Evolutionary conservation across 768 basidiomycete genomes (phyloP).

Genomic region (Boletus pseudo-olivaceus): DNA sequence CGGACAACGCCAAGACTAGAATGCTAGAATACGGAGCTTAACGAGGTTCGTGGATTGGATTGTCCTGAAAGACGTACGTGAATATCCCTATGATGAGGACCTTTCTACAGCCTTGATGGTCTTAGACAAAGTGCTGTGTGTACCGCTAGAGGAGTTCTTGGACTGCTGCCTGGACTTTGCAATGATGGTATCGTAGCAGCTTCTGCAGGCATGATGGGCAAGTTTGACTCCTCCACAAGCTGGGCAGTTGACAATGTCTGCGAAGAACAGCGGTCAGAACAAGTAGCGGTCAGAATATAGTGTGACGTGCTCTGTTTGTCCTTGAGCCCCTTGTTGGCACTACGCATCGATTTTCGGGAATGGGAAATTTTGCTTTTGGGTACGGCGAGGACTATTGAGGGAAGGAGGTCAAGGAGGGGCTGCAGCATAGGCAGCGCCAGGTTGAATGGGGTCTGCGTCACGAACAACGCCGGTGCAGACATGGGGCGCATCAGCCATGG

Average conservation of each 20-base stretch:
- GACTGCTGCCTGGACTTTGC: constrained; percentile 21
- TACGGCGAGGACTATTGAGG: constrained; percentile 85
- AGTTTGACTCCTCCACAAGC: constrained; percentile 87
- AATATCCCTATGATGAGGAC: background rate
- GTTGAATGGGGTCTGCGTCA: constrained; percentile 28
- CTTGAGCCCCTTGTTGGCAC: constrained; percentile 90
- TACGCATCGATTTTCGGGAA: constrained; percentile 92
- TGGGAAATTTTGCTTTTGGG: constrained; percentile 94
- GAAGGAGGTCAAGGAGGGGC: constrained; percentile 70
- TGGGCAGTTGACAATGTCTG: constrained; percentile 90
- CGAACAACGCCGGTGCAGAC: constrained; percentile 19
- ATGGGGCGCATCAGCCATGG: constrained; percentile 23
- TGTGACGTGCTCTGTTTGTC: constrained; percentile 75
- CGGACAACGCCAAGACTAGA: background rate
- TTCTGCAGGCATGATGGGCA: constrained; percentile 81
- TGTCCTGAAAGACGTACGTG: background rate
- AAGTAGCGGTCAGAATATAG: background rate
- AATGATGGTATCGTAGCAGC: constrained; percentile 54
- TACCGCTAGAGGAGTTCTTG: constrained; percentile 7
- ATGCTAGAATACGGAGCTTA: background rate
- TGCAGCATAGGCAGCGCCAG: constrained; percentile 41
- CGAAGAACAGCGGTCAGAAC: constrained; percentile 4
- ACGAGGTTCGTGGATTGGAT: background rate
- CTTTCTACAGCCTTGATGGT: background rate
- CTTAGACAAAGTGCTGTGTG: background rate